phyloP scores from a whole-genome alignment of 2,329 filamentous ascomycete species.

The Cladorrhinum sp. region DNA sequence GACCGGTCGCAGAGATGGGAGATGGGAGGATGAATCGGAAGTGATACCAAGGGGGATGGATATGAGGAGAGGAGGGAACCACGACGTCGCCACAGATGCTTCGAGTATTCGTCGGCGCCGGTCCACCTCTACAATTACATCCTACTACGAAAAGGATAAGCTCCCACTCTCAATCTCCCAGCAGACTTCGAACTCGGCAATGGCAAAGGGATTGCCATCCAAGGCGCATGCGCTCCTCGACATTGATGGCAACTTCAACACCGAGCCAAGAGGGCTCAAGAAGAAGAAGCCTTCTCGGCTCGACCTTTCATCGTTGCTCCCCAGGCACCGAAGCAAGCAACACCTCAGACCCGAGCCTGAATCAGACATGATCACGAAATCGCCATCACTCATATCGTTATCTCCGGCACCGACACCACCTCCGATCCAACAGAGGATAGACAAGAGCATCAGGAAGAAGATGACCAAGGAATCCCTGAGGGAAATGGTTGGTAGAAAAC shows the following conservation, averaged over 20 bases:
- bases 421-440: constrained; percentile 26
- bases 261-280: constrained; percentile 32
- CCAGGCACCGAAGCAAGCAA: constrained; percentile 31
- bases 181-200: constrained; percentile 56
- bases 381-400: constrained; percentile 43
- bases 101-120: constrained; percentile 46
- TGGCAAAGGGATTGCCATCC: constrained; percentile 52
- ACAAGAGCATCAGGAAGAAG: constrained; percentile 34
- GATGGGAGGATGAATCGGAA: constrained; percentile 48
- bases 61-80: constrained; percentile 24
- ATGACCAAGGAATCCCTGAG: constrained; percentile 38
- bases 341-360: constrained; percentile 31
- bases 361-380: constrained; percentile 38
- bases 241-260: constrained; percentile 38
- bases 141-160: constrained; percentile 56
- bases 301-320: constrained; percentile 46
- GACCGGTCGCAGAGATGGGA: constrained; percentile 28
- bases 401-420: constrained; percentile 32
- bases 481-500: constrained; percentile 8
- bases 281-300: constrained; percentile 50
- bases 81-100: constrained; percentile 37
- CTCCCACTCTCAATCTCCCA: constrained; percentile 56
- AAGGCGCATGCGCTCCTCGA: constrained; percentile 48
- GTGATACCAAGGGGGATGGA: constrained; percentile 38
- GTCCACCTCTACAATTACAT: constrained; percentile 54